phyloP scores from a whole-genome alignment of 176 grass and related monocot species.

The Bonia amplexicaulis region DNA sequence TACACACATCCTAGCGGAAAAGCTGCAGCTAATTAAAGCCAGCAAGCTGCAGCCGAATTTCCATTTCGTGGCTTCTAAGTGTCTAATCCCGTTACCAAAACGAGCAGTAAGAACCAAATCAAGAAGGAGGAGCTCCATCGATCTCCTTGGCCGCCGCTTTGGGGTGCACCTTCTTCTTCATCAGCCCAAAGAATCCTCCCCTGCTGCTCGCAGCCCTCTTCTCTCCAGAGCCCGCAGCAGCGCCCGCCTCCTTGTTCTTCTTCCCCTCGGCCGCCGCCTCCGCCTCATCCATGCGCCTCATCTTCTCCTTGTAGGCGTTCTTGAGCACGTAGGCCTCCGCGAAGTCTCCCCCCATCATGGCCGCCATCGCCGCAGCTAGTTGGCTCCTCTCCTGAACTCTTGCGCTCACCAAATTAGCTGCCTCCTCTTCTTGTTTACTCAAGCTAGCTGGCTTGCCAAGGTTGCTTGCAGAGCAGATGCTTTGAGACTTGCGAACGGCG shows the following conservation, averaged over 20 bases:
- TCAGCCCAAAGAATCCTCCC: conserved; percentile 19
- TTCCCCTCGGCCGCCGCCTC: not conserved
- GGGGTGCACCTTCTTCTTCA: conserved; percentile 58
- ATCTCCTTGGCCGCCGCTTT: not conserved
- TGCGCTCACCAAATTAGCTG: not conserved
- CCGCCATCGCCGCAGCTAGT: conserved; percentile 23
- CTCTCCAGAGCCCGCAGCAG: not conserved
- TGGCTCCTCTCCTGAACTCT: too few relatives aligned
- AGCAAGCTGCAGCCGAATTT: not conserved
- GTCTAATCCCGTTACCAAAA: not conserved
- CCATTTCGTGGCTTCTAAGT: not conserved
- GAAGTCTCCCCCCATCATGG: conserved; percentile 57
- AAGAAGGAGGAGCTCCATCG: not conserved
- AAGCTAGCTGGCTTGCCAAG: not conserved
- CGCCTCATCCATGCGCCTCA: conserved; percentile 30
- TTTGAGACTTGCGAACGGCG: not conserved
- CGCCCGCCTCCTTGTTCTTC: not conserved
- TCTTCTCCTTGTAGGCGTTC: conserved; percentile 54
- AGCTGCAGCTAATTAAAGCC: too few relatives aligned
- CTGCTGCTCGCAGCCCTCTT: not conserved
- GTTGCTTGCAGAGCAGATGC: not conserved
- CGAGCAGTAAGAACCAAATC: not conserved
- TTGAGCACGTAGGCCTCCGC: conserved; percentile 53
- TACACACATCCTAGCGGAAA: not conserved
- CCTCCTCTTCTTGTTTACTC: not conserved